Percentiles rank a stretch among this genome's conserved stretches.
These are phyloP conservation scores for Hemisphaericaspora xylofermentans DNA, from an alignment of 1,139 yeast species.

Conservation along the genomic window DNA sequence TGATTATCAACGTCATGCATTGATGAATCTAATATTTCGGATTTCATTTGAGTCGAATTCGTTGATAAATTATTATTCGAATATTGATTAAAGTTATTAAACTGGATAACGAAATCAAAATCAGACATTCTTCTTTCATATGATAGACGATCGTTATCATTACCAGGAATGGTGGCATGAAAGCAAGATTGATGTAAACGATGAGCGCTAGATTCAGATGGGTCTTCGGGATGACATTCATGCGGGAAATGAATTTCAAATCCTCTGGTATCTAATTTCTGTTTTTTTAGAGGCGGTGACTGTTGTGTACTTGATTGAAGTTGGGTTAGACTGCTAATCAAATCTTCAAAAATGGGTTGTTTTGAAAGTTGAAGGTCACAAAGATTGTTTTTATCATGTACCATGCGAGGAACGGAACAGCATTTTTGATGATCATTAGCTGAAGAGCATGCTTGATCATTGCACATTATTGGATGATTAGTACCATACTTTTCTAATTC, in stretches of 20 bases:
- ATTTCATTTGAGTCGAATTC: not conserved
- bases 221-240: conserved; percentile 31
- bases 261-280: conserved; percentile 8
- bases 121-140: conserved; percentile 29
- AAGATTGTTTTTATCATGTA: conserved; percentile 25
- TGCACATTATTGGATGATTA: conserved; percentile 14
- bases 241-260: conserved; percentile 34
- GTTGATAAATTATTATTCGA: not conserved
- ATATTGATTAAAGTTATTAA: conserved; percentile 34
- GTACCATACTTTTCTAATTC: not conserved
- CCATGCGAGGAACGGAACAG: conserved; percentile 5
- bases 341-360: conserved; percentile 31
- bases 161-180: conserved; percentile 40
- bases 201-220: conserved; percentile 15
- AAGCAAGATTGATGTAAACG: conserved; percentile 48
- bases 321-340: conserved; percentile 35
- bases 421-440: conserved; percentile 11
- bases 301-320: conserved; percentile 12
- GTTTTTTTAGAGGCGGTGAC: conserved; percentile 8
- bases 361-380: conserved; percentile 23
- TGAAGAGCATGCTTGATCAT: conserved; percentile 17
- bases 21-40: too few relatives aligned
- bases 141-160: conserved; percentile 8
- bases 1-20: too few relatives aligned
- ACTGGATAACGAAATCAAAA: conserved; percentile 44